Base-by-base conservation (phyloP, 805 yeast species). In the Metschnikowia picachoensis region DNA sequence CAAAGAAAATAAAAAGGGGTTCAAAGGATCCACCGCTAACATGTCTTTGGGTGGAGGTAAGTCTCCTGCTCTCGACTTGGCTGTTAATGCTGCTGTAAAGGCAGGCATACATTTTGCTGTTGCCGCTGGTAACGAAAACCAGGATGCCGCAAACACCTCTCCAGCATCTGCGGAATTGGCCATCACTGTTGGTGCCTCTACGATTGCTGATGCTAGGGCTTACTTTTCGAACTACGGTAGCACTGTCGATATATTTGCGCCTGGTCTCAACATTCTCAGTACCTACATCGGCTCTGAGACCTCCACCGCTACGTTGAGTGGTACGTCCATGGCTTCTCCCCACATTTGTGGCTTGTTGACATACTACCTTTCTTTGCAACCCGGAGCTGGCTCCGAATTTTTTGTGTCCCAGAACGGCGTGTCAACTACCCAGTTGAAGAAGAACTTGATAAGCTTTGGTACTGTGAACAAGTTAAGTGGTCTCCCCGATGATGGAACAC, bases 251-350 rank as follows among this genome's bases (percentile, higher is more conserved):
- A 67, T 77, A 38, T 75, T 74, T 57, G 81, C 77, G 14, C 82
- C 82, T 9, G 82, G 82, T 52, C 74, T 76, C 58, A 76, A 78
- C 64, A 71, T 79, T 51, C 67, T 72, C 58, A 75, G 81, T 39
- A 78, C 82, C 33, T 87, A 85, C 65, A 86, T 83, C 64, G 94
- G 95, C 37, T 82, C 89, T 4, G 74, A 77, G 43, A 68, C 79
- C 44, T 87, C 90, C 36, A 85, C 92, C 55, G 90, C 94, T 37
- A 80, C 87, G 34, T 74, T 87, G 64, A 86, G 96, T 33, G 99
- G 99, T 70, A 92, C 97, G 10, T 92, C 98, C 13, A 92, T 92
- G 99, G 97, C 98, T 17, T 86, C 97, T 33, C 98, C 99, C 38
- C 97, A 90, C 62, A 91, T 91, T 57, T 84, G 90, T 49, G 99